These are phyloP conservation scores for Pichia sp. DNA, from an alignment of 1,139 yeast species.

Conservation along the genomic window DNA sequence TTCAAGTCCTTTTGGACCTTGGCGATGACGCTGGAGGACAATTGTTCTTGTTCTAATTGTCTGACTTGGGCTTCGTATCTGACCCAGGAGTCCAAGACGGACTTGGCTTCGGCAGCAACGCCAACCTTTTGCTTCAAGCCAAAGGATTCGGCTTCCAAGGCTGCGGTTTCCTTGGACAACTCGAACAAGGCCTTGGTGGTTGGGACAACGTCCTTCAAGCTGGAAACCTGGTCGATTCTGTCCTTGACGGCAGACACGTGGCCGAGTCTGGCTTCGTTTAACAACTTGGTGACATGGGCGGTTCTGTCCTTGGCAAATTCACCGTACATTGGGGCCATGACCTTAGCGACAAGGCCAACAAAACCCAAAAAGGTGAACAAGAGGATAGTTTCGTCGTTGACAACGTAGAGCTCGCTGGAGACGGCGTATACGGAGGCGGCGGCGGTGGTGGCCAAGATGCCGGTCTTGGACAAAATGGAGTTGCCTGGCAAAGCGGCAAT, in stretches of 20 bases:
- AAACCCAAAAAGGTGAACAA: slow-evolving; percentile 77
- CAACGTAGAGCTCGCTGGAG: slow-evolving; percentile 85
- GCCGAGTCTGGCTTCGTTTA: slow-evolving; percentile 83
- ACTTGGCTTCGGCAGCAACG: slow-evolving; percentile 84
- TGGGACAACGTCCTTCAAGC: slow-evolving; percentile 85
- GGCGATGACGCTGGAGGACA: slow-evolving; percentile 78
- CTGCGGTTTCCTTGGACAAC: slow-evolving; percentile 93
- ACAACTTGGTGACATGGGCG: slow-evolving; percentile 71
- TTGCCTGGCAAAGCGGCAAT: slow-evolving; percentile 93
- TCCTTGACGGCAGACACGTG: slow-evolving; percentile 90
- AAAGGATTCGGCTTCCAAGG: slow-evolving; percentile 89
- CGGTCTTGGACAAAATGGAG: slow-evolving; percentile 84
- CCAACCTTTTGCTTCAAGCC: slow-evolving; percentile 89
- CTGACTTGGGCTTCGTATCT: slow-evolving; percentile 97
- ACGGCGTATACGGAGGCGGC: slow-evolving; percentile 94
- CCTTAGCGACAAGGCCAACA: slow-evolving; percentile 72
- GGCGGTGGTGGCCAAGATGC: slow-evolving; percentile 88
- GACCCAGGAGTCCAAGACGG: slow-evolving; percentile 97
- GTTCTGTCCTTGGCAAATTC: slow-evolving; percentile 94
- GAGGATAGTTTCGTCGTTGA: slow-evolving; percentile 91
- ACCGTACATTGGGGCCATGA: slow-evolving; percentile 89
- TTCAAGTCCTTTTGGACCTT: slow-evolving; percentile 83
- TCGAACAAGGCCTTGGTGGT: slow-evolving; percentile 90
- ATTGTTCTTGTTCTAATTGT: slow-evolving; percentile 92
- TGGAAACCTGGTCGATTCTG: slow-evolving; percentile 83